Evolutionary conservation across 352 stramenopile species (phyloP).

Genomic region (Globisporangium echinulatum): DNA sequence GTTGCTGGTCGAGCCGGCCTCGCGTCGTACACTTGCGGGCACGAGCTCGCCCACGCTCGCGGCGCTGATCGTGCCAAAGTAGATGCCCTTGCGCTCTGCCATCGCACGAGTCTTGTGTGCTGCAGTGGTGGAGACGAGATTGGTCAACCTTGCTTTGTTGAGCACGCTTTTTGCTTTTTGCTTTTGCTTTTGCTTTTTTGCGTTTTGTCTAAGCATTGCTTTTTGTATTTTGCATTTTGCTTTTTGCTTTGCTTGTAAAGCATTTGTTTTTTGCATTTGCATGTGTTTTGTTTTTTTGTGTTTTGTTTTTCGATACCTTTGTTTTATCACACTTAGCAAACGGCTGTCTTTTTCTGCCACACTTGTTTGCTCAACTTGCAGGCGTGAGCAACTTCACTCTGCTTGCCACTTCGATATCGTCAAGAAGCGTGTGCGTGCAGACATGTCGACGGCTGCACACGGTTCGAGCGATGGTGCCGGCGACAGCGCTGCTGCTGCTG

Average conservation of each 20-base stretch:
- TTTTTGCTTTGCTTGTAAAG: too few relatives aligned
- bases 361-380: neutral
- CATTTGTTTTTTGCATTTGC: too few relatives aligned
- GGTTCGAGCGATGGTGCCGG: neutral
- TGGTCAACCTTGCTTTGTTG: neutral
- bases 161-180: too few relatives aligned
- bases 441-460: neutral
- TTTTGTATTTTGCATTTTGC: too few relatives aligned
- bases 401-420: too few relatives aligned
- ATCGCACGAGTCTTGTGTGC: slow-evolving; percentile 19
- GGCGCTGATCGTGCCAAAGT: slow-evolving; percentile 67
- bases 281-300: too few relatives aligned
- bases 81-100: slow-evolving; percentile 74
- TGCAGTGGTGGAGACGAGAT: neutral
- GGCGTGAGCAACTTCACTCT: neutral
- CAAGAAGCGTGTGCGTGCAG: too few relatives aligned
- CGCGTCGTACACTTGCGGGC: slow-evolving; percentile 32
- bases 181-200: too few relatives aligned
- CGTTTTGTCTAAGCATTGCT: too few relatives aligned
- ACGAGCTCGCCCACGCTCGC: slow-evolving; percentile 23
- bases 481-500: too few relatives aligned
- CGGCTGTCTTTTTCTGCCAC: neutral
- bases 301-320: too few relatives aligned
- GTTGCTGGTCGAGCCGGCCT: slow-evolving; percentile 2
- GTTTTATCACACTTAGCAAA: neutral